Evolutionary conservation across 345 rosid species (phyloP).

Genomic region (Balakata baccata): DNA sequence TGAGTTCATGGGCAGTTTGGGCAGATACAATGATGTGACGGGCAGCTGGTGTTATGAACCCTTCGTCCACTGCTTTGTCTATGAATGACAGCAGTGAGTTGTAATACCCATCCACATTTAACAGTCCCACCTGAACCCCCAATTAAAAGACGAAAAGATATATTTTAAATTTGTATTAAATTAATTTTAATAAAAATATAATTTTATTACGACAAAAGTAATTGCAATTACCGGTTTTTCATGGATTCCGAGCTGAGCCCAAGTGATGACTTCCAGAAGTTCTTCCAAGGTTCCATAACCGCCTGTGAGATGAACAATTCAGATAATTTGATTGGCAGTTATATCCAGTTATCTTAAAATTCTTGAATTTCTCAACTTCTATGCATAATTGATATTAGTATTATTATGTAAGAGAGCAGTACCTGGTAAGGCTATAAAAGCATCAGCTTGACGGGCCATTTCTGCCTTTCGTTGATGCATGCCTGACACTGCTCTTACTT

Average conservation of each 20-base stretch:
- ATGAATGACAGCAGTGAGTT: slow-evolving; percentile 64
- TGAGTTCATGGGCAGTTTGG: slow-evolving; percentile 64
- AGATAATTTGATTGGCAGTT: neutral
- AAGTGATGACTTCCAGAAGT: slow-evolving; percentile 68
- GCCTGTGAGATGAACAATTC: slow-evolving; percentile 30
- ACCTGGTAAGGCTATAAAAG: slow-evolving; percentile 76
- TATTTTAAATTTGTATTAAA: neutral
- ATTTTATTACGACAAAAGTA: neutral
- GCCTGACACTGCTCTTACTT: slow-evolving; percentile 62
- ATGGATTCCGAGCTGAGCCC: slow-evolving; percentile 81
- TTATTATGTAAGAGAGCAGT: neutral
- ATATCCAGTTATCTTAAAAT: neutral
- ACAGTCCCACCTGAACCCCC: slow-evolving; percentile 54
- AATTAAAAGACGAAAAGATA: neutral
- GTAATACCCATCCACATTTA: slow-evolving; percentile 78
- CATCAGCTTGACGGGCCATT: slow-evolving; percentile 83
- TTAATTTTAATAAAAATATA: too few relatives aligned
- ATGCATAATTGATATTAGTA: neutral
- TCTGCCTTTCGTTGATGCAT: slow-evolving; percentile 85
- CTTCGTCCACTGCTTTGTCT: slow-evolving; percentile 84
- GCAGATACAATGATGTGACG: slow-evolving; percentile 73
- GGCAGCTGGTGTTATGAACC: slow-evolving; percentile 66
- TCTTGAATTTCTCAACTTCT: neutral
- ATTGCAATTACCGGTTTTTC: slow-evolving; percentile 54
- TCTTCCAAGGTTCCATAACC: slow-evolving; percentile 82